Evolutionary conservation across 2,329 filamentous ascomycete species (phyloP).

Genomic region (Furcasterigmium furcatum): DNA sequence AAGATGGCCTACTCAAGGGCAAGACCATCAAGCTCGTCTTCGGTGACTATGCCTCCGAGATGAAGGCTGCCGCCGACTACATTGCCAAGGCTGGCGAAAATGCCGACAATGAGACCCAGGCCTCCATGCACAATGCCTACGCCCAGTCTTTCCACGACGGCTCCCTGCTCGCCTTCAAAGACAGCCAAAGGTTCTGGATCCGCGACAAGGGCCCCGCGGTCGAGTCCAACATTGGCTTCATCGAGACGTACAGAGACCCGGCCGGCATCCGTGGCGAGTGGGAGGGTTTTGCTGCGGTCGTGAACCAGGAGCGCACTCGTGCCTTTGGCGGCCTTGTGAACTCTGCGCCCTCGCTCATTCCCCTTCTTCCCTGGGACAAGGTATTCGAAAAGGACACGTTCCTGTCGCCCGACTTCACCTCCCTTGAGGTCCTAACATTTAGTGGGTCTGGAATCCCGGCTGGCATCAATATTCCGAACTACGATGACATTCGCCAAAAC

Average conservation of each 20-base stretch:
- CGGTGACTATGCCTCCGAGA: conserved; percentile 70
- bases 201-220: conserved; percentile 77
- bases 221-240: conserved; percentile 79
- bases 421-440: conserved; percentile 86
- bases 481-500: conserved; percentile 75
- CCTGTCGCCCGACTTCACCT: conserved; percentile 92
- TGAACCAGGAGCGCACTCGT: conserved; percentile 70
- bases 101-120: conserved; percentile 70
- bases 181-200: conserved; percentile 79
- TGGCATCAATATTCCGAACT: conserved; percentile 68
- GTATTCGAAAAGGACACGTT: conserved; percentile 98
- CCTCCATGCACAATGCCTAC: conserved; percentile 71
- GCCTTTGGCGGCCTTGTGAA: conserved; percentile 85
- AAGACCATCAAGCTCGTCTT: conserved; percentile 70
- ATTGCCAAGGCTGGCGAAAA: conserved; percentile 66
- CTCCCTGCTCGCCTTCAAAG: conserved; percentile 74
- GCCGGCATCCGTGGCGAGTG: conserved; percentile 79
- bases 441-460: conserved; percentile 61
- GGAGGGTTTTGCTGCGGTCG: conserved; percentile 72
- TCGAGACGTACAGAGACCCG: conserved; percentile 83
- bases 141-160: conserved; percentile 71
- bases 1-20: conserved; percentile 57
- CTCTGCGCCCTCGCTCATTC: conserved; percentile 78
- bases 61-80: conserved; percentile 65
- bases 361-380: conserved; percentile 80